Percentiles rank a stretch among this genome's conserved stretches.
Evolutionary conservation across 2,329 filamentous ascomycete species (phyloP).

Genomic region (Chaetomium strumarium): DNA sequence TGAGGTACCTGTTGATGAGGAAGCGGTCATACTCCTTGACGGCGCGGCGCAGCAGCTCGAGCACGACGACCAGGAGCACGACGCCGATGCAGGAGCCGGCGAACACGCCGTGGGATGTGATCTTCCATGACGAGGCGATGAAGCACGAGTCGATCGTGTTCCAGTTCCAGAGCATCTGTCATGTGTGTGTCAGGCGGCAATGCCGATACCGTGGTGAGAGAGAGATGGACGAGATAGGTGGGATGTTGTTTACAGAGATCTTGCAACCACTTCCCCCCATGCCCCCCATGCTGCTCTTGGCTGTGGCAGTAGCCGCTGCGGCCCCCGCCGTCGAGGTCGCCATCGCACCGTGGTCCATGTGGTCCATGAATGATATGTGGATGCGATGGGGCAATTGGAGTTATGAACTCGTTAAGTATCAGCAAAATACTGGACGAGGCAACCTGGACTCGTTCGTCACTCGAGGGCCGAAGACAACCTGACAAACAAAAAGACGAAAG

Average conservation of each 20-base stretch:
- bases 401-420: background rate
- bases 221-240: background rate
- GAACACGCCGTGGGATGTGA: slow-evolving; percentile 65
- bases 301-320: slow-evolving; percentile 12
- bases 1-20: slow-evolving; percentile 48
- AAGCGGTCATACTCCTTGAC: slow-evolving; percentile 68
- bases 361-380: slow-evolving; percentile 8
- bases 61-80: slow-evolving; percentile 62
- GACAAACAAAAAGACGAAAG: background rate
- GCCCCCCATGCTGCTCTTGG: slow-evolving; percentile 25
- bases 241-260: slow-evolving; percentile 38
- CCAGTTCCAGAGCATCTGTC: slow-evolving; percentile 77
- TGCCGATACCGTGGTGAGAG: too few relatives aligned
- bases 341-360: slow-evolving; percentile 15
- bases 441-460: too few relatives aligned
- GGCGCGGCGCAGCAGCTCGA: slow-evolving; percentile 66
- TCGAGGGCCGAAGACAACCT: too few relatives aligned
- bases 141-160: slow-evolving; percentile 68
- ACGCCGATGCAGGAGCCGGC: slow-evolving; percentile 76
- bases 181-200: background rate
- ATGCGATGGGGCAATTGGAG: background rate
- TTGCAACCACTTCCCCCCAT: slow-evolving; percentile 32
- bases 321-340: slow-evolving; percentile 15
- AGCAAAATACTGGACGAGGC: too few relatives aligned
- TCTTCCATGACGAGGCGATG: slow-evolving; percentile 62